Percentiles rank a stretch among this genome's conserved stretches.
Conservation (phyloP, 2,329 filamentous ascomycete species). For the Colletotrichum falcatum region DNA sequence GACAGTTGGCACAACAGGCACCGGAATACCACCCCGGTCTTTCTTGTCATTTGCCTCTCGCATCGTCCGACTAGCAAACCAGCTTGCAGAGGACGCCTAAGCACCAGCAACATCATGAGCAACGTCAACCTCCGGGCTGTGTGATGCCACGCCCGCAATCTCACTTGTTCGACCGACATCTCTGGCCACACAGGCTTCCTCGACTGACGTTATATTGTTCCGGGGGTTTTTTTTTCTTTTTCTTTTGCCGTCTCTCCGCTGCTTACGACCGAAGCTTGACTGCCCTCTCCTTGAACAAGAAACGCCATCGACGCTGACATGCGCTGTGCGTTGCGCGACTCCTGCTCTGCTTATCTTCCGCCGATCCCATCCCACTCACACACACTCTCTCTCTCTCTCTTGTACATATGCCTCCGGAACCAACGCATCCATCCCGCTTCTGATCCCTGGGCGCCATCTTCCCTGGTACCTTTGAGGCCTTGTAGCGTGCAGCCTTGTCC, state of each 20-base stretch:
- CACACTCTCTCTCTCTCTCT: no score
- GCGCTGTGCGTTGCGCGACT: constrained; percentile 15
- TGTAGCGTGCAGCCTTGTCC: constrained; percentile 38
- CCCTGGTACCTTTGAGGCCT: constrained; percentile 23
- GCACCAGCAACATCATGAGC: constrained; percentile 15
- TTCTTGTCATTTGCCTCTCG: constrained; percentile 9
- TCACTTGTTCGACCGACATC: constrained; percentile 1
- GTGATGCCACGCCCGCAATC: not conserved
- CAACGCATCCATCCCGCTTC: constrained; percentile 45
- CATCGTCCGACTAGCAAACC: constrained; percentile 11
- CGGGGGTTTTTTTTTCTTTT: no score
- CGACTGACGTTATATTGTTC: not conserved
- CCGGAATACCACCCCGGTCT: constrained; percentile 1
- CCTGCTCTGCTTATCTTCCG: constrained; percentile 16
- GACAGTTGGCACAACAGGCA: not conserved
- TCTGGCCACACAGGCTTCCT: constrained; percentile 26
- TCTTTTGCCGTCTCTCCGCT: not conserved
- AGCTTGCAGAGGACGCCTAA: constrained; percentile 2
- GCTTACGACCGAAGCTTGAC: constrained; percentile 2
- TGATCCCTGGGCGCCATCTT: constrained; percentile 22
- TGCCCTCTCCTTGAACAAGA: not conserved
- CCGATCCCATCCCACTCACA: constrained; percentile 30
- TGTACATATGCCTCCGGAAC: constrained; percentile 27
- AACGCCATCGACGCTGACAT: not conserved
- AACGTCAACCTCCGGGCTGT: not conserved